Conservation (phyloP, 2,329 filamentous ascomycete genomes). For the Amauroascus niger region DNA sequence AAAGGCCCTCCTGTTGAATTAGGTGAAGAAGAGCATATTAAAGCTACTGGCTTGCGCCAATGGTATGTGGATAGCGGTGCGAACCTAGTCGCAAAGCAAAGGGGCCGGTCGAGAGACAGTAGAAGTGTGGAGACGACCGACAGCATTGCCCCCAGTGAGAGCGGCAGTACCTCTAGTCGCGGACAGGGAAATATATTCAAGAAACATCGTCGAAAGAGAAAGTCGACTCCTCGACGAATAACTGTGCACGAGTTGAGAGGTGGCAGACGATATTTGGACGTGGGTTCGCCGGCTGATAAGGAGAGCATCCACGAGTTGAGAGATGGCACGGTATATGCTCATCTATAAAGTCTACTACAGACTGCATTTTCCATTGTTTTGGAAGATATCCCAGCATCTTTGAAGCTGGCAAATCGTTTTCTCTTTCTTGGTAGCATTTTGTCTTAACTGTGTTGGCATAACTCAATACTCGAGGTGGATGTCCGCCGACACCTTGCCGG, state of each 20-base stretch:
- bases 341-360: constrained; percentile 17
- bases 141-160: constrained; percentile 28
- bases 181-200: constrained; percentile 12
- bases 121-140: constrained; percentile 21
- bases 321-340: constrained; percentile 37
- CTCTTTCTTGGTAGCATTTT: not conserved
- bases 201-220: constrained; percentile 16
- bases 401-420: not conserved
- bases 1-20: constrained; percentile 35
- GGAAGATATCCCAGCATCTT: not conserved
- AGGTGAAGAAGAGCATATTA: constrained; percentile 29
- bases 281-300: constrained; percentile 30
- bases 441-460: too few species aligned
- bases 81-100: constrained; percentile 27
- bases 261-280: constrained; percentile 35
- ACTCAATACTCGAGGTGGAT: too few species aligned
- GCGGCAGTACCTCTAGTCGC: constrained; percentile 10
- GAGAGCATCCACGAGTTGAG: constrained; percentile 36
- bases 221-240: constrained; percentile 26
- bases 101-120: constrained; percentile 20
- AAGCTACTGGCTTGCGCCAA: constrained; percentile 28
- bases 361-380: not conserved
- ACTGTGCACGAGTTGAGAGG: constrained; percentile 37
- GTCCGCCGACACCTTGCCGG: too few species aligned
- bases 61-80: constrained; percentile 36